Base-by-base conservation (phyloP, 805 yeast genomes). In the Hanseniaspora hatyaiensis region DNA sequence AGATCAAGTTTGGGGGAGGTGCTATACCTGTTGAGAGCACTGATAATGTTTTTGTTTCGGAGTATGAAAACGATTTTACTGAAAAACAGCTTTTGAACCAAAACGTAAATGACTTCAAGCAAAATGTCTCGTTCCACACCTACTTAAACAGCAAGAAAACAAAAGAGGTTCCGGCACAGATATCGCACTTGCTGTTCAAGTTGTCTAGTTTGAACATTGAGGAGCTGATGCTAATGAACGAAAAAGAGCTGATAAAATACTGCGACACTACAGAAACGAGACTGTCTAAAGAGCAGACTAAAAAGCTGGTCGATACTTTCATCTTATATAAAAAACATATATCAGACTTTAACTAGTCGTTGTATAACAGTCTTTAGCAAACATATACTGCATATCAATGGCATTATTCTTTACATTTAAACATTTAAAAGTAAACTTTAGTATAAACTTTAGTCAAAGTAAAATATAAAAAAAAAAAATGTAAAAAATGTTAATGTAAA, bases 281-380 rank as follows among this genome's bases (percentile, higher is more conserved):
- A 18, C 6, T 30, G 15, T 18, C 48, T 2, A 44, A 44, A 18
- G 20, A 30, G 6, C 34, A 44, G 11, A 44, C 48, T 3, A 22
- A 39, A 15, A 29, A 44, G 12, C 30, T 44, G 5, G 41, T 44
- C 8, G 34, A 36, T 15, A 39, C 48, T 1, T 44, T 44, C n/a
- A 36, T 44, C 4, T 23, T 44, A 36, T 44, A 44, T 36, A 44
- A 44, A 31, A 44, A 34, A 12, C 30, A 44, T 36, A 28, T 44
- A 29, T 6, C 24, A 13, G 3, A 20, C 6, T 36, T 44, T 29
- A 29, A 43, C 12, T 43, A 34, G 29, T 6, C n/a, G n/a, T n/a
- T n/a, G n/a, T n/a, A n/a, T n/a, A n/a, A n/a, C n/a, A n/a, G n/a
- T n/a, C n/a, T n/a, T n/a, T n/a, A n/a, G n/a, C n/a, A n/a, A n/a